Conservation (phyloP, 331 rosid genomes). For the Pyrus hybrid region DNA sequence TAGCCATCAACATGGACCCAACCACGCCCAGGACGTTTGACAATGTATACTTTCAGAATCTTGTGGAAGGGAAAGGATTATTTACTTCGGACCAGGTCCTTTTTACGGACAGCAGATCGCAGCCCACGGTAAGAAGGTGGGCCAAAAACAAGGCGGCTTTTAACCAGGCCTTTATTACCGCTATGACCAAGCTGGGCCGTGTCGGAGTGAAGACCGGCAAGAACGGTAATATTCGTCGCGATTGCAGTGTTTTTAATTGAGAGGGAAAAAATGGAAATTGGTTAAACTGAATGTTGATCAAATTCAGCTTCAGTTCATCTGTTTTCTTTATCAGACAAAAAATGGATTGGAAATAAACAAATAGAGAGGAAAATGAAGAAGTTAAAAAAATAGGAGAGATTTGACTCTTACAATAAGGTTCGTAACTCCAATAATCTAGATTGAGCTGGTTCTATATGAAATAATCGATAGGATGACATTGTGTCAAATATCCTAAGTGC, state of each 20-base stretch:
- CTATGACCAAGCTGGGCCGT: constrained; percentile 81
- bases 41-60: constrained; percentile 63
- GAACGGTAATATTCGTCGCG: constrained; percentile 63
- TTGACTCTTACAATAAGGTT: not conserved
- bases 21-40: constrained; percentile 57
- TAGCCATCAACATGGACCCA: constrained; percentile 94
- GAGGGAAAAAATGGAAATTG: no score
- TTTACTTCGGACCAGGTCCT: constrained; percentile 78
- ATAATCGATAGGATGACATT: not conserved
- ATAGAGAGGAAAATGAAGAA: not conserved
- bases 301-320: not conserved
- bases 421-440: not conserved
- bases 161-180: constrained; percentile 42
- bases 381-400: not conserved
- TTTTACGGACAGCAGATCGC: constrained; percentile 53
- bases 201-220: constrained; percentile 66
- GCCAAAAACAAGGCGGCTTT: constrained; percentile 40
- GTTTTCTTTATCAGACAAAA: not conserved
- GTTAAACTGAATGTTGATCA: not conserved
- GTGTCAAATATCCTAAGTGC: not conserved
- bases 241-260: constrained; percentile 52
- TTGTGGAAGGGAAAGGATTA: constrained; percentile 58
- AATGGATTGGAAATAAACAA: not conserved
- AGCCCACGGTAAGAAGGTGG: constrained; percentile 43
- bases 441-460: not conserved